Conservation (phyloP, 202 grass and related monocot species). For the Schoenoplectus tabernaemontani region DNA sequence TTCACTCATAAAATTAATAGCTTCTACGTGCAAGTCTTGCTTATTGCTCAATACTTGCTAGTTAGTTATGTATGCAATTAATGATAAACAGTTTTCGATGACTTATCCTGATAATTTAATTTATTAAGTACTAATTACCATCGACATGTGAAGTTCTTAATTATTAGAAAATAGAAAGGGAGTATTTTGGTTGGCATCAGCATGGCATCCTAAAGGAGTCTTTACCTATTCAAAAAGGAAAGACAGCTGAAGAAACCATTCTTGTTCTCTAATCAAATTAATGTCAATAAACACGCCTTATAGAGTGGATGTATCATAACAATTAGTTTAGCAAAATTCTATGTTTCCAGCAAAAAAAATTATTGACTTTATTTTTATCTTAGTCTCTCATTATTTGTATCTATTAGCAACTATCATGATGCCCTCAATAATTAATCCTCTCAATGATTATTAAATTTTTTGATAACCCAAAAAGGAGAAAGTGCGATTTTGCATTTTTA, state of each 20-base stretch:
- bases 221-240: not conserved
- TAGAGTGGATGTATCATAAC: not conserved
- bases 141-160: not conserved
- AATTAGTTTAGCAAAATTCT: not conserved
- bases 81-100: not conserved
- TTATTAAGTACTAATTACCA: not conserved
- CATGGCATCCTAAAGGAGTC: not conserved
- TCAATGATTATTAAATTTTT: not conserved
- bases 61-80: not conserved
- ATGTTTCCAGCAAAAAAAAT: not conserved
- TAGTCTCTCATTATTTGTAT: not conserved
- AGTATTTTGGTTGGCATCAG: not conserved
- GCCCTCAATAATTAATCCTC: not conserved
- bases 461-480: not conserved
- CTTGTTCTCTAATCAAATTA: not conserved
- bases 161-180: too few species aligned
- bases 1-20: not conserved
- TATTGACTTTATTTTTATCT: not conserved
- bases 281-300: not conserved
- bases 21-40: not conserved
- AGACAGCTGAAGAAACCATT: not conserved
- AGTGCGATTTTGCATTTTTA: not conserved
- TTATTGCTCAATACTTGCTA: not conserved
- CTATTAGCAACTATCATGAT: not conserved
- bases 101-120: conserved; percentile 1